phyloP scores from a whole-genome alignment of 768 basidiomycete species.

The Cystobasidium onofrii region DNA sequence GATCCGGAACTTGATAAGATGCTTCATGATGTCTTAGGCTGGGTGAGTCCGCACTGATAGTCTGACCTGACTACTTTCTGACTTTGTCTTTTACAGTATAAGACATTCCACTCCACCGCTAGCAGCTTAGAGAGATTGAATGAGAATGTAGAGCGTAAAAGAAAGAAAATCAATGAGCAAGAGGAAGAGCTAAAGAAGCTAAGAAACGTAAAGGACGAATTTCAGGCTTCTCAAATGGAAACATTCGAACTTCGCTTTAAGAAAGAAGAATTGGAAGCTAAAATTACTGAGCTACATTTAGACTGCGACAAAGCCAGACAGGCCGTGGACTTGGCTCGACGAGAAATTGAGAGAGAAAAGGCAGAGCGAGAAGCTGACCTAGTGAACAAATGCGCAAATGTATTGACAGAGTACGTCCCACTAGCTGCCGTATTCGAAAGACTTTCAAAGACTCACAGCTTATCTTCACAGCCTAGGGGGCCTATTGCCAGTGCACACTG shows the following conservation, averaged over 20 bases:
- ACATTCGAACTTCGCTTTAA: background rate
- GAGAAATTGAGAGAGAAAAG: background rate
- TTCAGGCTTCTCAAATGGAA: background rate
- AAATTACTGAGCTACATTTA: background rate
- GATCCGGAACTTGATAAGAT: background rate
- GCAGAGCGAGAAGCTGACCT: background rate
- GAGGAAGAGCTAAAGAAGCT: background rate
- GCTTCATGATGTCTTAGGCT: background rate
- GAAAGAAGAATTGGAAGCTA: background rate
- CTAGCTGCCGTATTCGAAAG: background rate
- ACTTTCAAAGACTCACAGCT: background rate
- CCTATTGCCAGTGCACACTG: background rate
- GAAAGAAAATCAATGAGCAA: background rate
- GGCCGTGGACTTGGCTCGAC: background rate
- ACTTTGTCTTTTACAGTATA: background rate
- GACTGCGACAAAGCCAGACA: background rate
- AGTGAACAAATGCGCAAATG: background rate
- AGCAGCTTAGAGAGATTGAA: background rate
- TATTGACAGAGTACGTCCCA: background rate
- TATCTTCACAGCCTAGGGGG: background rate
- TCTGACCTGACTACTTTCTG: background rate
- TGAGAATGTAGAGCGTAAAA: background rate
- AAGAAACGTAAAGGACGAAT: background rate
- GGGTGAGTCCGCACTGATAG: background rate
- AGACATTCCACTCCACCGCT: background rate